Evolutionary conservation across 202 grass and related monocot species (phyloP), one percentile per base, ranked within the genome.

Genomic region (Digitaria exilis): DNA sequence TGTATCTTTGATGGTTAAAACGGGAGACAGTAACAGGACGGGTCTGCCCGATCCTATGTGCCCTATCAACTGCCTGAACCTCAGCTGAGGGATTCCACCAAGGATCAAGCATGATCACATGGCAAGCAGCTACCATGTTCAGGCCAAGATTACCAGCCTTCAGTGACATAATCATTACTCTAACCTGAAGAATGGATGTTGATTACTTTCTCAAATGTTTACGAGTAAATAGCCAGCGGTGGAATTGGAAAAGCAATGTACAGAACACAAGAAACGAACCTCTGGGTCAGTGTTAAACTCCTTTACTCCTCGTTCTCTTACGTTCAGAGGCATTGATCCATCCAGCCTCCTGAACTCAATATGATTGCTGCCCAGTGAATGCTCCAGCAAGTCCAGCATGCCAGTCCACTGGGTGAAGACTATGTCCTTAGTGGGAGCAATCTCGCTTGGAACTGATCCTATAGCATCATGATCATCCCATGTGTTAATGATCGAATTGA

Each of bases 141-240:
- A 97, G 85, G 51, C 95, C 92, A 87, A 97, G 90, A 86, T 94
- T 97, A 12, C 95, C 95, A 28, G 95, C 92, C 78, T 97, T 97
- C 60, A 94, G 84, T 66, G 95, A 97, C 95, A 97, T 97, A 41
- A 97, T 80, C 78, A 94, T 97, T 67, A n/a, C n/a, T n/a, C n/a
- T n/a, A n/a, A n/a, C n/a, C n/a, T n/a, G n/a, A n/a, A n/a, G n/a
- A n/a, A n/a, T 7, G 17, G 30, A 77, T 52, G 69, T 3, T 2
- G 65, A 65, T 35, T 83, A 24, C 19, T 44, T 44, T 44, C 12
- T 51, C 22, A 24, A 54, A 31, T 31, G 21, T 56, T n/a, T 73
- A 64, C 10, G 41, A 30, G 55, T 56, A 17, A 71, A 35, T 17
- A 83, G 19, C 7, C 69, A 79, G 62, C 13, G 1, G 29, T 45